Conservation (phyloP, 805 yeast species). For the Ogataea neopini region DNA sequence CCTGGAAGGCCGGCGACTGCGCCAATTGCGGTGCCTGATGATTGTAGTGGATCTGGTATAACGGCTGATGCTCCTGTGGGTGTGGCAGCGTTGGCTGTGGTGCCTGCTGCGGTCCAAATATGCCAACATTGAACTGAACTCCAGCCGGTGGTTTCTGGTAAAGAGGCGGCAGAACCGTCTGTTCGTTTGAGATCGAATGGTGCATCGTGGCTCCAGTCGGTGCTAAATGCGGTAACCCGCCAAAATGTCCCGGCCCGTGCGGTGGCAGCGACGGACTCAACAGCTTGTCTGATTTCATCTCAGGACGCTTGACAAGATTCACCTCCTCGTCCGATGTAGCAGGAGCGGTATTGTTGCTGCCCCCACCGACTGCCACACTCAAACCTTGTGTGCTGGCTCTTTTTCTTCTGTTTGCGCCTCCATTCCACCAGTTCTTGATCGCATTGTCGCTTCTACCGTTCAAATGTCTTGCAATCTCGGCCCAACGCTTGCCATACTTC, state of each 20-base stretch:
- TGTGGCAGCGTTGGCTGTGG: slow-evolving; percentile 4
- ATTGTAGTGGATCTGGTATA: slow-evolving; percentile 6
- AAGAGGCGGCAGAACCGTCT: slow-evolving; percentile 6
- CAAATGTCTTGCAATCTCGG: slow-evolving; percentile 85
- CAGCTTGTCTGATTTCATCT: not conserved
- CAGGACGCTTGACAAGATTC: not conserved
- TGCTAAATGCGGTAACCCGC: slow-evolving; percentile 1
- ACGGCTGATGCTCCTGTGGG: slow-evolving; percentile 12
- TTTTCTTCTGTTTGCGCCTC: slow-evolving; percentile 84
- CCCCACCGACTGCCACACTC: slow-evolving; percentile 13
- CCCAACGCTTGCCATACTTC: slow-evolving; percentile 88
- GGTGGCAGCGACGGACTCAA: not conserved
- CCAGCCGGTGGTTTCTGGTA: slow-evolving; percentile 12
- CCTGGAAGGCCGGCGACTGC: slow-evolving; percentile 19
- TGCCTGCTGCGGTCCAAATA: slow-evolving; percentile 12
- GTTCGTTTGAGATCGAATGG: slow-evolving; percentile 6
- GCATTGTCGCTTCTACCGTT: slow-evolving; percentile 90
- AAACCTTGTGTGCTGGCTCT: slow-evolving; percentile 42
- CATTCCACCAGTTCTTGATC: slow-evolving; percentile 95
- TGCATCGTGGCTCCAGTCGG: not conserved
- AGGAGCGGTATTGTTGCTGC: too few relatives aligned
- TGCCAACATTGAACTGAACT: slow-evolving; percentile 23
- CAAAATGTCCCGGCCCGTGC: not conserved
- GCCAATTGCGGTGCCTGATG: slow-evolving; percentile 5
- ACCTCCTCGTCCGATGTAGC: not conserved